Evolutionary conservation across 768 basidiomycete species (phyloP), one percentile per base, ranked within the genome.

Genomic region (Naganishia onofrii): DNA sequence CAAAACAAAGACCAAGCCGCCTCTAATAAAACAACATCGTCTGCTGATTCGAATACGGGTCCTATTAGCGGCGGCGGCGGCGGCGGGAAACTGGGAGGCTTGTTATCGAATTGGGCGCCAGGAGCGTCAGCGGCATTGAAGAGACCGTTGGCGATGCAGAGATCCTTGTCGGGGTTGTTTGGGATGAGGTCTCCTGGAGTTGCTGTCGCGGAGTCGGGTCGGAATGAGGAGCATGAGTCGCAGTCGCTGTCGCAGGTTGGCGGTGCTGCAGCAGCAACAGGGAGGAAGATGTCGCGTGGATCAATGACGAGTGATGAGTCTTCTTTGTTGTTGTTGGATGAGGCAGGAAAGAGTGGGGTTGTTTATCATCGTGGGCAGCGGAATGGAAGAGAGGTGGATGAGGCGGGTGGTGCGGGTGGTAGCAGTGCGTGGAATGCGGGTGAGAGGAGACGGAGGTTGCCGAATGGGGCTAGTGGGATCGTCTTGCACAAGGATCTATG

Each of bases 401-500:
- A 6, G 7, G 42, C 38, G 10, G 23, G 42, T 23, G 23, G 23
- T 3, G 60, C 31, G 19, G 23, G 57, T 28, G 55, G 68, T n/a
- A n/a, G n/a, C n/a, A n/a, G n/a, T n/a, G n/a, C n/a, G 32, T 60
- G 56, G 55, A 38, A 38, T 60, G 17, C 36, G 55, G 31, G 44
- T 8, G 57, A 58, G 60, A 63, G 60, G 60, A 44, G 60, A 12
- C 34, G 19, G 23, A 42, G 42, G 32, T 44, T 63, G 26, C 60
- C 60, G 23, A 23, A 26, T 10, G 60, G 60, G 9, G 68, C 68
- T 3, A 60, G 44, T 32, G 68, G 56, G 17, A 23, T 57, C n/a
- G 68, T 57, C 4, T n/a, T 69, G 68, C 57, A 69, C 46, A 57
- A 54, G 42, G 68, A 69, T 51, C 56, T 69, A 26, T 69, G 68